A percentile compares a stretch with the other conserved stretches of the same genome.
phyloP scores from a whole-genome alignment of 2,329 filamentous ascomycete genomes.

The Alternaria solani region DNA sequence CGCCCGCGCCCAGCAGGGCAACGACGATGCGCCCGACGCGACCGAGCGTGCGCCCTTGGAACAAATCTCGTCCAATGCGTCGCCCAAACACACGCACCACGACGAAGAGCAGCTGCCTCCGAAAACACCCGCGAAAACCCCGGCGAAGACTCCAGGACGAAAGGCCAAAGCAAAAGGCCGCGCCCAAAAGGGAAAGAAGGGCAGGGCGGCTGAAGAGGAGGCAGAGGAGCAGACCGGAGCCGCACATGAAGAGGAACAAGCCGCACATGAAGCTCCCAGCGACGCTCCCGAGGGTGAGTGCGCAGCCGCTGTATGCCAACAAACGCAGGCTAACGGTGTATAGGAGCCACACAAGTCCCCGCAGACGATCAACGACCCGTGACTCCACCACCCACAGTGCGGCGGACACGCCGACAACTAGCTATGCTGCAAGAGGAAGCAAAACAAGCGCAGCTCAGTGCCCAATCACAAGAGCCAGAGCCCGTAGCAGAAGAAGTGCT shows the following conservation, averaged over 20 bases:
- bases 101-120: slow-evolving; percentile 30
- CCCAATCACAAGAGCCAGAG: slow-evolving; percentile 17
- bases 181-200: slow-evolving; percentile 39
- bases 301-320: not conserved
- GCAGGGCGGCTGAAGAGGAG: slow-evolving; percentile 27
- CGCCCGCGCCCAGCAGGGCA: slow-evolving; percentile 52
- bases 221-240: slow-evolving; percentile 24
- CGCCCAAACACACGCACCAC: slow-evolving; percentile 25
- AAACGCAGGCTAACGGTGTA: slow-evolving; percentile 24
- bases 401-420: slow-evolving; percentile 48
- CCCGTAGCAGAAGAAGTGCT: slow-evolving; percentile 5
- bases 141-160: slow-evolving; percentile 42
- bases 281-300: slow-evolving; percentile 29
- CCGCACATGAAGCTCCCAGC: slow-evolving; percentile 26
- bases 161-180: slow-evolving; percentile 39
- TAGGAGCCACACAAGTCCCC: slow-evolving; percentile 32
- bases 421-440: slow-evolving; percentile 45
- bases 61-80: slow-evolving; percentile 51
- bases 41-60: slow-evolving; percentile 50
- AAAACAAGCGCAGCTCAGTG: slow-evolving; percentile 31
- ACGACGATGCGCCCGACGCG: slow-evolving; percentile 48
- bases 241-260: slow-evolving; percentile 31
- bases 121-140: slow-evolving; percentile 46
- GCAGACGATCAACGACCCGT: slow-evolving; percentile 33
- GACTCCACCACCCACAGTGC: slow-evolving; percentile 37